Evolutionary conservation across 352 stramenopile genomes (phyloP).

Genomic region (Pythium utonaiense): DNA sequence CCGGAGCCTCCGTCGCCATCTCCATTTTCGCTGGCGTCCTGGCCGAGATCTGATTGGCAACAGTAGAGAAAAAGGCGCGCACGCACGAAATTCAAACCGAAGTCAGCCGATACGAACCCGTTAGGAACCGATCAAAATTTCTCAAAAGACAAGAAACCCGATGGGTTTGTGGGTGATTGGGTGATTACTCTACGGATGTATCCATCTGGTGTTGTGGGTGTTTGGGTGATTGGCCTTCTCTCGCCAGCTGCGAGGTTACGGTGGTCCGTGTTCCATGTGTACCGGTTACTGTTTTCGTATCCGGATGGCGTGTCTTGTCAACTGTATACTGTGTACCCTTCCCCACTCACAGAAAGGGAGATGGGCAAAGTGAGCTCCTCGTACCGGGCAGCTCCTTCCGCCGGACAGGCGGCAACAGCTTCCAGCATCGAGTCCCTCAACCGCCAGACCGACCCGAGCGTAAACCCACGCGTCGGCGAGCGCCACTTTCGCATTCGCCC

Average conservation of each 20-base stretch:
- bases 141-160: too few species aligned
- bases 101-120: not conserved
- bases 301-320: slow-evolving; percentile 16
- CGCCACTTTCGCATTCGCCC: slow-evolving; percentile 13
- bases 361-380: slow-evolving; percentile 8
- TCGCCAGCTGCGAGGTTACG: not conserved
- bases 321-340: slow-evolving; percentile 15
- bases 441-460: not conserved
- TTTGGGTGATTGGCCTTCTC: too few species aligned
- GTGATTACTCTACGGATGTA: not conserved
- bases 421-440: not conserved
- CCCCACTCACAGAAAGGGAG: not conserved
- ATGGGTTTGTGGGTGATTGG: slow-evolving; percentile 4
- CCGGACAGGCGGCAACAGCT: slow-evolving; percentile 3
- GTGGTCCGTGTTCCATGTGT: not conserved
- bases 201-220: not conserved
- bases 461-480: not conserved
- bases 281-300: not conserved
- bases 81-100: slow-evolving; percentile 4
- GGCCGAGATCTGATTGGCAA: not conserved
- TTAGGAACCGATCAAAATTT: not conserved
- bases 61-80: not conserved
- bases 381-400: slow-evolving; percentile 6
- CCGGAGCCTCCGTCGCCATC: not conserved
- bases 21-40: not conserved